These are phyloP conservation scores for Akanthomyces uredinophilus DNA, from an alignment of 2,329 filamentous ascomycete genomes.

Conservation along the genomic window DNA sequence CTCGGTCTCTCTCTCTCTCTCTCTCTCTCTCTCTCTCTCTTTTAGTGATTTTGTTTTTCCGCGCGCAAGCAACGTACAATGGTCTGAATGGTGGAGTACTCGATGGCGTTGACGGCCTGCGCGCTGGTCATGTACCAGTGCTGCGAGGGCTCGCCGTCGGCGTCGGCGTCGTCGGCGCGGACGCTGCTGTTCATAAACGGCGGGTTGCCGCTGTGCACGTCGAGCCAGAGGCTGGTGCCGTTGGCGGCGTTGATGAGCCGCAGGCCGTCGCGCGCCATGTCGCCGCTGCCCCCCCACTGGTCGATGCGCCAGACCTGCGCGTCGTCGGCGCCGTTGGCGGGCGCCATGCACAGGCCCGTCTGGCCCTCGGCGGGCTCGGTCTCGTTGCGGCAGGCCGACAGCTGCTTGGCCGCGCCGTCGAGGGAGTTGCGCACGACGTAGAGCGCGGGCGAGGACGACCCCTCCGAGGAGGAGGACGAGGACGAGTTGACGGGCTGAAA, in stretches of 20 bases:
- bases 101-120: constrained; percentile 26
- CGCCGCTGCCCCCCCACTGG: background rate
- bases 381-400: constrained; percentile 24
- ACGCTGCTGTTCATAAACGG: constrained; percentile 25
- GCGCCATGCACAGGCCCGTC: constrained; percentile 27
- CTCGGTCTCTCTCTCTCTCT: too few species aligned
- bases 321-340: constrained; percentile 21
- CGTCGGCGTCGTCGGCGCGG: constrained; percentile 21
- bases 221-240: constrained; percentile 28
- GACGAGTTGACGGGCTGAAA: constrained; percentile 24
- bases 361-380: constrained; percentile 22
- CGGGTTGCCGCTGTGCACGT: constrained; percentile 28
- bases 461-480: constrained; percentile 11
- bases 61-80: constrained; percentile 25
- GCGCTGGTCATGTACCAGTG: constrained; percentile 32
- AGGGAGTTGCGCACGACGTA: constrained; percentile 28
- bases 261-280: constrained; percentile 26
- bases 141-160: constrained; percentile 25
- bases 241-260: constrained; percentile 29
- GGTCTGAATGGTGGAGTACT: constrained; percentile 29
- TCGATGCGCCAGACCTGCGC: constrained; percentile 31
- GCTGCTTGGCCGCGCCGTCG: constrained; percentile 25
- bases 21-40: too few species aligned
- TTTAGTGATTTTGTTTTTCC: too few species aligned
- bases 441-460: constrained; percentile 16